These are phyloP conservation scores for Coleophoma crateriformis DNA, from an alignment of 2,329 filamentous ascomycete genomes.

Conservation along the genomic window DNA sequence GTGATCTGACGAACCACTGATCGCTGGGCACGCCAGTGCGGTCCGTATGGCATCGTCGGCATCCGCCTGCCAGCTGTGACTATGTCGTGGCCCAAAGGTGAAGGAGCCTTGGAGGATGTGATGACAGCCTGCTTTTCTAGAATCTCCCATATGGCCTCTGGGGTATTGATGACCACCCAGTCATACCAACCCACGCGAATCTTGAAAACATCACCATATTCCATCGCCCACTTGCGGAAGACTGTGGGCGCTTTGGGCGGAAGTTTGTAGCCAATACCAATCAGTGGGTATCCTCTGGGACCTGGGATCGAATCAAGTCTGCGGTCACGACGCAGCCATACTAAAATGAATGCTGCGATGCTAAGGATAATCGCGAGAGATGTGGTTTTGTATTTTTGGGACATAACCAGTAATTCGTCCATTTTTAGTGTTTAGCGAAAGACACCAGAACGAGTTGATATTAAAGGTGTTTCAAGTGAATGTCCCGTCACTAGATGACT, in stretches of 20 bases:
- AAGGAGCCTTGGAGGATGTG: slow-evolving; percentile 30
- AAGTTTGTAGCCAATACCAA: slow-evolving; percentile 7
- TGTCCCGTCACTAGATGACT: too few species aligned
- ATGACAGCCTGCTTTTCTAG: slow-evolving; percentile 32
- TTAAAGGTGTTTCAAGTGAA: too few species aligned
- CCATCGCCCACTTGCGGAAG: slow-evolving; percentile 26
- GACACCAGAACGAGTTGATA: too few species aligned
- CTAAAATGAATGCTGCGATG: slow-evolving; percentile 19
- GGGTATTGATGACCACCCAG: slow-evolving; percentile 38
- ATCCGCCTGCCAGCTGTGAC: slow-evolving; percentile 34
- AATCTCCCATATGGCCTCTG: slow-evolving; percentile 37
- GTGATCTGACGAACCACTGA: slow-evolving; percentile 32
- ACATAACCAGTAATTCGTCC: too few species aligned
- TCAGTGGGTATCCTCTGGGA: slow-evolving; percentile 8
- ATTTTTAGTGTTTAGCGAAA: too few species aligned
- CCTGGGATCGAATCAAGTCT: slow-evolving; percentile 2
- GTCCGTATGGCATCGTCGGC: slow-evolving; percentile 34
- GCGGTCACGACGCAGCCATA: neutral
- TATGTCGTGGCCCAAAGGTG: slow-evolving; percentile 32
- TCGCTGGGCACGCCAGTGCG: slow-evolving; percentile 33
- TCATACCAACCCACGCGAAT: slow-evolving; percentile 37
- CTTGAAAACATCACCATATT: slow-evolving; percentile 40
- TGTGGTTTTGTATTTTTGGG: too few species aligned
- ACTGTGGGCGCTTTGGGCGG: neutral
- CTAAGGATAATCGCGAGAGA: slow-evolving; percentile 27